phyloP scores from a whole-genome alignment of 208 protist species.

The Endotrypanum monterogeii region DNA sequence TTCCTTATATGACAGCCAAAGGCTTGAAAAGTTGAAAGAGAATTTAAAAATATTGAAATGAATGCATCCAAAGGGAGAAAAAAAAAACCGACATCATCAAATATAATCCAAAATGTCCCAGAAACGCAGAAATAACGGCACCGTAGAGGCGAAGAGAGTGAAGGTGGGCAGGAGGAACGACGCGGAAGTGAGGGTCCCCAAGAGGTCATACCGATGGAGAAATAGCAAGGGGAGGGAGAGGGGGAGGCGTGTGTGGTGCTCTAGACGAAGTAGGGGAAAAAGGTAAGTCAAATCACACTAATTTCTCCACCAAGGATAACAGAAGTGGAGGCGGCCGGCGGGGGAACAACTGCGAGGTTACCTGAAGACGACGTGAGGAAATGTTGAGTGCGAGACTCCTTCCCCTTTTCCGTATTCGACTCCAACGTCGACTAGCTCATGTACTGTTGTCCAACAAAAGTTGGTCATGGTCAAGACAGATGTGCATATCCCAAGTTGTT shows the following conservation, averaged over 20 bases:
- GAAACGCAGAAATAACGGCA: background rate
- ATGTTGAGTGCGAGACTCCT: background rate
- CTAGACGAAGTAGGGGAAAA: background rate
- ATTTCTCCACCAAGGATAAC: no score
- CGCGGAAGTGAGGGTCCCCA: background rate
- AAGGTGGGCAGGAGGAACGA: background rate
- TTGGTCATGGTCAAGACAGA: no score
- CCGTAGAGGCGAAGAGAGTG: background rate
- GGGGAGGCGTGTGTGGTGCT: no score
- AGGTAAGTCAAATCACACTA: background rate
- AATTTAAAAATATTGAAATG: no score
- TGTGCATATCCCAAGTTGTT: background rate
- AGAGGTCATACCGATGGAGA: no score
- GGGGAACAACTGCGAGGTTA: no score
- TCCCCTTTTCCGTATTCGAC: background rate
- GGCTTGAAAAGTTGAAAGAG: no score
- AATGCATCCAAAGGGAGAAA: constrained; percentile 5
- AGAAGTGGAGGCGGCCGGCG: background rate
- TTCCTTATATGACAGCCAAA: no score
- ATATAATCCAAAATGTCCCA: background rate
- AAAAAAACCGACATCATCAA: constrained; percentile 7
- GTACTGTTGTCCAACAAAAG: background rate
- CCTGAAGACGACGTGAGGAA: no score
- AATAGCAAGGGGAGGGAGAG: background rate
- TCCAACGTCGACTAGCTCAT: background rate